A percentile compares a stretch with the other conserved stretches of the same genome.
phyloP scores from a whole-genome alignment of 768 basidiomycete genomes.

The Serendipita indica region DNA sequence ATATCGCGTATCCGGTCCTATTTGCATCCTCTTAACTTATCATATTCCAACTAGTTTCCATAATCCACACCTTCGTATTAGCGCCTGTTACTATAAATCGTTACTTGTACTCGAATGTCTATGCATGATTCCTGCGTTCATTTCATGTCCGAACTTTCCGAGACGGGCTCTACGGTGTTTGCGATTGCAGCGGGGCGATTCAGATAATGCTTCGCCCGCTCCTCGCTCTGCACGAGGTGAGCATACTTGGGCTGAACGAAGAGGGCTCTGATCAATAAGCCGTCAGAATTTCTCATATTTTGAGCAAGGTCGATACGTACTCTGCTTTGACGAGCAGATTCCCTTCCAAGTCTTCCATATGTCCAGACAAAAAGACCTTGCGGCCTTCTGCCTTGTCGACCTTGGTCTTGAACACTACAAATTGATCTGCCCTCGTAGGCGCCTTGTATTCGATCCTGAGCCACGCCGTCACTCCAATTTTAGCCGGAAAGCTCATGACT shows the following conservation, averaged over 20 bases:
- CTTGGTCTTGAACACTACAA: constrained; percentile 63
- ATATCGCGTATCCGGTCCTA: too few relatives aligned
- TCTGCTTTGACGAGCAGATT: constrained; percentile 66
- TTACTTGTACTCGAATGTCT: constrained; percentile 28
- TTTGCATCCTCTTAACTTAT: too few relatives aligned
- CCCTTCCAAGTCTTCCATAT: constrained; percentile 69
- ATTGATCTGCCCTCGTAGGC: constrained; percentile 83
- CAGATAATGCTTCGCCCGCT: constrained; percentile 31
- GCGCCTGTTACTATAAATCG: neutral
- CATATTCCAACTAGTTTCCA: neutral
- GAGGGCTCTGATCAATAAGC: constrained; percentile 37
- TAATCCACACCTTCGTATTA: neutral
- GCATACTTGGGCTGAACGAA: constrained; percentile 89
- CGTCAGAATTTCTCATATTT: neutral
- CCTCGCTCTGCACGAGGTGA: constrained; percentile 47
- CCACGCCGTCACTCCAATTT: constrained; percentile 85
- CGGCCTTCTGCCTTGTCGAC: constrained; percentile 59
- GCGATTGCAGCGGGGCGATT: neutral
- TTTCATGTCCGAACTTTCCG: neutral
- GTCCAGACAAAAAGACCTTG: constrained; percentile 55
- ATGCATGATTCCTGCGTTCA: constrained; percentile 38
- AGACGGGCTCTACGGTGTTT: neutral
- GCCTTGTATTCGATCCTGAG: constrained; percentile 69
- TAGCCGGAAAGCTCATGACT: constrained; percentile 67
- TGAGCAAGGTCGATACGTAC: constrained; percentile 30